phyloP scores from a whole-genome alignment of 2,329 filamentous ascomycete species.

The Xylaria multiplex region DNA sequence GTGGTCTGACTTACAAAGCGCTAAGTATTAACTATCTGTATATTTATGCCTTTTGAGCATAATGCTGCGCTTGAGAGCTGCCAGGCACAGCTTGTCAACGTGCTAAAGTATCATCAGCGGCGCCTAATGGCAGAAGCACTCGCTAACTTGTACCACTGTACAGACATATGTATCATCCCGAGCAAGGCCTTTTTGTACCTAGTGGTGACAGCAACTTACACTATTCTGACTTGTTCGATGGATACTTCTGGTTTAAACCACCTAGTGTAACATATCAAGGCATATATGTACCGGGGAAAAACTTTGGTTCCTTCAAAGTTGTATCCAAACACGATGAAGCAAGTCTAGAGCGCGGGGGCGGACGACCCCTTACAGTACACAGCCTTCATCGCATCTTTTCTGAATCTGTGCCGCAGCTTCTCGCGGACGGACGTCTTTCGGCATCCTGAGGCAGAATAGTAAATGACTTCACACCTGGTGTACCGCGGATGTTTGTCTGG shows the following conservation, averaged over 20 bases:
- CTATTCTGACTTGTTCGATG: conserved; percentile 25
- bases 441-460: conserved; percentile 5
- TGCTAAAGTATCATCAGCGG: conserved; percentile 39
- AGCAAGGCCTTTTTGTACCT: conserved; percentile 39
- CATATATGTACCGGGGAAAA: conserved; percentile 9
- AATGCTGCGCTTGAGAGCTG: conserved; percentile 35
- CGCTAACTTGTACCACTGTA: conserved; percentile 30
- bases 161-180: conserved; percentile 32
- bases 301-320: conserved; percentile 9
- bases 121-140: conserved; percentile 32
- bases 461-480: conserved; percentile 9
- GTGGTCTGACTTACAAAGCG: conserved; percentile 39
- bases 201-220: conserved; percentile 24
- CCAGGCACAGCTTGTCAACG: conserved; percentile 38
- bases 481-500: conserved; percentile 10
- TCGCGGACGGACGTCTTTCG: conserved; percentile 40
- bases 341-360: conserved; percentile 30
- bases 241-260: conserved; percentile 22
- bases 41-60: conserved; percentile 26
- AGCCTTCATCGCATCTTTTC: conserved; percentile 19
- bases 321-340: conserved; percentile 12
- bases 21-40: conserved; percentile 30
- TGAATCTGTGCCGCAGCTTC: conserved; percentile 27
- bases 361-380: conserved; percentile 25
- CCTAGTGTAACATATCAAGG: conserved; percentile 21